Evolutionary conservation across 768 basidiomycete genomes (phyloP), one percentile per base, ranked within the genome.

Genomic region (Naganishia kalamii): DNA sequence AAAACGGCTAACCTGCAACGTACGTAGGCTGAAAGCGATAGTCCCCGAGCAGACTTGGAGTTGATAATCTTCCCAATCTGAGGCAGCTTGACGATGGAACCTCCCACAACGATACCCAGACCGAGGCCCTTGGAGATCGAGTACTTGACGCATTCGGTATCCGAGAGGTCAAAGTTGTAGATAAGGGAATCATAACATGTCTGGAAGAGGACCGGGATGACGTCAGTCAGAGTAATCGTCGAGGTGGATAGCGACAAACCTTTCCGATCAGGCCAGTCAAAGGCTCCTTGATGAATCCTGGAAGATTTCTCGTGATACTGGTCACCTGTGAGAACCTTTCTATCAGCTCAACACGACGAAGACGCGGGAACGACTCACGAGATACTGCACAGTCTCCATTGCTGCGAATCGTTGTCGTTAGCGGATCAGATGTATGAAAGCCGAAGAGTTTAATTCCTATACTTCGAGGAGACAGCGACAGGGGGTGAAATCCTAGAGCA

Each of bases 11-110:
- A 15, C 4, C 11, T 23, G n/a, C 17, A 3, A 68, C 72, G 62
- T 54, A 88, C 78, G 77, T 92, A 97, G 4, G 91, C 88, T 1
- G 88, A 81, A 1, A 97, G 80, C 0, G 90, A 92, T 23, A 99
- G 83, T 10, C 96, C 96, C 15, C 88, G 83, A 0, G 92, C 92
- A 1, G 90, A 92, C 27, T 82, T 48, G 10, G 70, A 65, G 1
- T 65, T 67, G 6, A 75, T 68, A 46, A 77, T 77, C 69, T 75
- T 77, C 41, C 72, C 46, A n/a, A 96, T 81, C 75, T 98, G 94
- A 0, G 94, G 94, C 2, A 98, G 84, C 79, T 99, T 99, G 86
- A 99, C 89, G 68, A 99, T 89, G 2, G 88, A 86, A 0, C 93
- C 93, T 33, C 80, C 94, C 1, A 89, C 81, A 46, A 98, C 92